Evolutionary conservation across 2,329 filamentous ascomycete genomes (phyloP), one percentile per base, ranked within the genome.

Genomic region (Nigrospora sphaerica): DNA sequence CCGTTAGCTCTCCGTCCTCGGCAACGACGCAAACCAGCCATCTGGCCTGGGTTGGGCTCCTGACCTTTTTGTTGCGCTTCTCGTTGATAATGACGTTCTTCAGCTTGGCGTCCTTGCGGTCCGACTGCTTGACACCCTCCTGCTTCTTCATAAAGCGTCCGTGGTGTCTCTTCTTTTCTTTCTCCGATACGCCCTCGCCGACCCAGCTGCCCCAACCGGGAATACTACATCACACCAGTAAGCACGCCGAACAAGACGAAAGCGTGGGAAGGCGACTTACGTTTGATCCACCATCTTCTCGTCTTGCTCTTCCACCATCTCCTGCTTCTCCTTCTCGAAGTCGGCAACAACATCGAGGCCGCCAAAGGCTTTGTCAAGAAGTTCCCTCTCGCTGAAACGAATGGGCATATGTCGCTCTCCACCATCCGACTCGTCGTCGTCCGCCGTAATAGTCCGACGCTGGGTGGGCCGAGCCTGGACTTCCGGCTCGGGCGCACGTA

Each of bases 161-260:
- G 57, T 75, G 72, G 59, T 85, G 82, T 55, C 77, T 69, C 60
- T 81, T 81, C 65, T 80, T 75, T 53, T 86, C 79, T 50, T 78
- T 80, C 55, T 81, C 83, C 64, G 81, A 85, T 52, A 96, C 74
- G 16, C 91, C 92, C 14, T 86, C 82, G 51, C 93, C 93, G 6
- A 86, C 79, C 93, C 93, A 96, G 58, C 77, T 83, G 53, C 93
- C 93, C 93, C 93, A 98, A 39, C 93, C 93, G 1, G 90, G 90
- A 6, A 98, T 75, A n/a, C 23, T 28, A 28, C 23, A 28, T 10
- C 23, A 10, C 23, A 10, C 23, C 23, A 28, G 23, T 28, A 6
- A 28, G 23, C 7, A 28, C 7, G 23, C 23, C 7, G 23, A 9
- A 28, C 23, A 28, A 28, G 2, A 28, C 7, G 7, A 10, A 10